Conservation (phyloP, 2,329 filamentous ascomycete genomes). For the Ceratocystiopsis minuta region DNA sequence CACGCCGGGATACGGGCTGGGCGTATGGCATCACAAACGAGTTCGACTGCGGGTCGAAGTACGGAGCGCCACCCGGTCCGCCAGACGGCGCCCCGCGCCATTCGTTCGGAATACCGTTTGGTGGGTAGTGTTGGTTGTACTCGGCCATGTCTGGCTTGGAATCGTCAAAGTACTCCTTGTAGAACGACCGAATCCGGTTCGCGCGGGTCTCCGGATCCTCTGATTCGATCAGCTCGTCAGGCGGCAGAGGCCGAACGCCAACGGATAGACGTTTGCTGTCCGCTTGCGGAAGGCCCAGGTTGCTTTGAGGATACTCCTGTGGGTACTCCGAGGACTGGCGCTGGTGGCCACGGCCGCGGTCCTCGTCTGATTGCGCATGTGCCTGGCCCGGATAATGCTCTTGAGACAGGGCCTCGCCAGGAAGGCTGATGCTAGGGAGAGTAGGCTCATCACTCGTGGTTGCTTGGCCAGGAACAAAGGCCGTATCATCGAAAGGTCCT, state of each 20-base stretch:
- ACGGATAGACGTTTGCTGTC: conserved; percentile 45
- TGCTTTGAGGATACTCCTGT: conserved; percentile 9
- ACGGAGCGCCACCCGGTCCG: conserved; percentile 12
- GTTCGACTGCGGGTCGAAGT: conserved; percentile 48
- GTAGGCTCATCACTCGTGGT: neutral
- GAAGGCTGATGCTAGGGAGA: neutral
- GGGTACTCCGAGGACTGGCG: conserved; percentile 14
- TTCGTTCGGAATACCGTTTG: conserved; percentile 5
- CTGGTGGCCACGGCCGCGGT: conserved; percentile 5
- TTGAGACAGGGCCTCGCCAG: conserved; percentile 8
- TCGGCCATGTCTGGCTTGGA: conserved; percentile 27
- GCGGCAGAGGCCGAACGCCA: conserved; percentile 69
- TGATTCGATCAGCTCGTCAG: conserved; percentile 56
- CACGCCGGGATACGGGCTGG: conserved; percentile 68
- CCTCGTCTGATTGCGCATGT: conserved; percentile 9
- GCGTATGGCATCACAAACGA: conserved; percentile 69
- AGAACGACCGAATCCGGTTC: conserved; percentile 94
- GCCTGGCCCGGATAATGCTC: conserved; percentile 15
- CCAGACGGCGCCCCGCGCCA: neutral
- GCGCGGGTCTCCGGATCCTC: conserved; percentile 90
- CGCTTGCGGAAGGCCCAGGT: conserved; percentile 35
- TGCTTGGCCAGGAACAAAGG: conserved; percentile 2
- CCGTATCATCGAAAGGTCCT: conserved; percentile 4
- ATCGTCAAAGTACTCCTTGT: conserved; percentile 98
- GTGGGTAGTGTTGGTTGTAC: conserved; percentile 12